Conservation (phyloP, 352 stramenopile genomes). For the Phytophthora pistaciae region DNA sequence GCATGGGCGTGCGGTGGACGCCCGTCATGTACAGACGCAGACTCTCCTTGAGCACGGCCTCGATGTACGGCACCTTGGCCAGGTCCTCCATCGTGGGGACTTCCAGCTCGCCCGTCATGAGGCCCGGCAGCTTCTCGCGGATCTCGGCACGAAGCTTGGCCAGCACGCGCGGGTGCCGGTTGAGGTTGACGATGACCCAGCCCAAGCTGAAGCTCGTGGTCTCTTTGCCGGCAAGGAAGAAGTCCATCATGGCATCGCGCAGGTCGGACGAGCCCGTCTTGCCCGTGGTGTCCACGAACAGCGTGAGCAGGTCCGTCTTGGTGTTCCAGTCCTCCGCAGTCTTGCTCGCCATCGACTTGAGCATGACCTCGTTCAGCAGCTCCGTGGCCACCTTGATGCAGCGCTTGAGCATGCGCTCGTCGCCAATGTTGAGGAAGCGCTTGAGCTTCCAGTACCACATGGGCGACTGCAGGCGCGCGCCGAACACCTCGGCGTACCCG, state of each 20-base stretch:
- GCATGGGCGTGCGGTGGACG: constrained; percentile 43
- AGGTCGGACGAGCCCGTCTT: constrained; percentile 47
- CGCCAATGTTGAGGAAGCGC: constrained; percentile 44
- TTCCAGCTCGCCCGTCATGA: constrained; percentile 39
- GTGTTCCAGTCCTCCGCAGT: constrained; percentile 24
- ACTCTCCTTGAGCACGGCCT: constrained; percentile 70
- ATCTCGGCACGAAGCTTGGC: constrained; percentile 52
- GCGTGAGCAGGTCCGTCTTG: constrained; percentile 52
- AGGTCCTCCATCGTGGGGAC: constrained; percentile 59
- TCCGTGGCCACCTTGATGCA: constrained; percentile 48
- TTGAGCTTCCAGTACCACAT: constrained; percentile 63
- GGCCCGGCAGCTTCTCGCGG: constrained; percentile 36
- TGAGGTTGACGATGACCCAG: constrained; percentile 72
- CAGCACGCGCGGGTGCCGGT: constrained; percentile 55
- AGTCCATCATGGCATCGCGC: constrained; percentile 72
- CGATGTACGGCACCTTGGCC: constrained; percentile 66
- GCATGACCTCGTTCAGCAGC: constrained; percentile 55
- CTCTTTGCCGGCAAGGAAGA: constrained; percentile 70
- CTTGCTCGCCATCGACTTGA: constrained; percentile 47
- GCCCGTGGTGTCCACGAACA: constrained; percentile 52
- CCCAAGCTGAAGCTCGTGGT: constrained; percentile 65
- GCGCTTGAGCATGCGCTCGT: constrained; percentile 44
- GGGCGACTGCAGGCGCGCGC: constrained; percentile 53
- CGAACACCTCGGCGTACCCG: constrained; percentile 34
- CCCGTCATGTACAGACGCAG: constrained; percentile 68